Conservation (phyloP, 2,329 filamentous ascomycete species). For the Nemania sp. region DNA sequence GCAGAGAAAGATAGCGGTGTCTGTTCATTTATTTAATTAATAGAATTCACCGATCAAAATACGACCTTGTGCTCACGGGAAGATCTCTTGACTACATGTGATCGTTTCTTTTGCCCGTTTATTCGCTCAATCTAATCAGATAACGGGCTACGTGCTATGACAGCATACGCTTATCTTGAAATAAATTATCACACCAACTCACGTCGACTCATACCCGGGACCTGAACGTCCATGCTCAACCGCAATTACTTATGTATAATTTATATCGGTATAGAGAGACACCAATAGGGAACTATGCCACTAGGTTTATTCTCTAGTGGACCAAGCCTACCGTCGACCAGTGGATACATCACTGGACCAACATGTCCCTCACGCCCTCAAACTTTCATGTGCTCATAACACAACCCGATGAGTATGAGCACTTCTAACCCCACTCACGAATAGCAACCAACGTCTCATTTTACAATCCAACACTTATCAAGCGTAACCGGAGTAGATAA, state of each 20-base stretch:
- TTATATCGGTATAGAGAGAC: background rate
- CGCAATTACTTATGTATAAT: background rate
- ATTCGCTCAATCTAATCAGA: background rate
- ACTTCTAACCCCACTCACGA: background rate
- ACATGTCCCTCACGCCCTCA: background rate
- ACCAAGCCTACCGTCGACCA: too few species aligned
- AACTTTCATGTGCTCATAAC: background rate
- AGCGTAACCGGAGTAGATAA: background rate
- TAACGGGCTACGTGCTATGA: background rate
- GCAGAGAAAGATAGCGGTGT: background rate
- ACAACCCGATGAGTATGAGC: background rate
- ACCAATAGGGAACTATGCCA: background rate
- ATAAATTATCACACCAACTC: slow-evolving; percentile 1
- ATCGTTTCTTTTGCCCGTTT: background rate
- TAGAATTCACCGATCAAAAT: background rate
- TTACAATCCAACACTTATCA: background rate
- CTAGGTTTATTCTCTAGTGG: too few species aligned
- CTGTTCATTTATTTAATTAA: background rate
- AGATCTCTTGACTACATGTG: background rate
- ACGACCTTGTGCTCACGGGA: background rate
- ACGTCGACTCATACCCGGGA: background rate
- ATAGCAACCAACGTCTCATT: background rate
- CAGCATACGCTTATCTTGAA: background rate
- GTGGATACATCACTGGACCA: background rate
- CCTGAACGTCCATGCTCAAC: background rate